phyloP scores from a whole-genome alignment of 1,139 yeast genomes.

The Debaryomycetaceae sp. region DNA sequence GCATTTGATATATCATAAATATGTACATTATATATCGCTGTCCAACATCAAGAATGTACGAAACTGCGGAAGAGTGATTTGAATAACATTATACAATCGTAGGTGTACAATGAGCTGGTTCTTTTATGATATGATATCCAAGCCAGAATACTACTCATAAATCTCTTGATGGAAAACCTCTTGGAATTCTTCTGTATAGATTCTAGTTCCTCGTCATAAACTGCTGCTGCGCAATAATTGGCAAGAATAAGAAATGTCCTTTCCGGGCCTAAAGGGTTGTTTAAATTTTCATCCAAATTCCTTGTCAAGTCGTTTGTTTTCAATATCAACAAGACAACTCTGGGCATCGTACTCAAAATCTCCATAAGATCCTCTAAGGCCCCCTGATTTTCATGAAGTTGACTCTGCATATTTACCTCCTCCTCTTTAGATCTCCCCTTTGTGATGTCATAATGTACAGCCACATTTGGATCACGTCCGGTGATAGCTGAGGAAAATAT shows the following conservation, averaged over 20 bases:
- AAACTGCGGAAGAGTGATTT: conserved; percentile 12
- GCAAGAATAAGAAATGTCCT: conserved; percentile 88
- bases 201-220: conserved; percentile 62
- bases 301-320: conserved; percentile 94
- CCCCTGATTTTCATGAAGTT: conserved; percentile 54
- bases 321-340: conserved; percentile 77
- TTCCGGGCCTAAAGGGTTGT: conserved; percentile 83
- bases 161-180: conserved; percentile 39
- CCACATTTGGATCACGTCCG: conserved; percentile 59
- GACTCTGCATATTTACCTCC: conserved; percentile 59
- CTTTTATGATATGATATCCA: conserved; percentile 55
- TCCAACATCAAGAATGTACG: conserved; percentile 2
- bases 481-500: conserved; percentile 92
- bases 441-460: conserved; percentile 46
- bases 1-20: neutral
- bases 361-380: conserved; percentile 75
- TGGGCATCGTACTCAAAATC: conserved; percentile 75
- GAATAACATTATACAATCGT: conserved; percentile 44
- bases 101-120: conserved; percentile 49
- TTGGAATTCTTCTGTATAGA: conserved; percentile 24
- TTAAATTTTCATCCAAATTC: conserved; percentile 76
- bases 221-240: conserved; percentile 79
- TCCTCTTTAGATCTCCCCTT: conserved; percentile 48
- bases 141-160: conserved; percentile 29
- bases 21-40: conserved; percentile 2